Base-by-base conservation (phyloP, 805 yeast species). In the Candida schatavii region DNA sequence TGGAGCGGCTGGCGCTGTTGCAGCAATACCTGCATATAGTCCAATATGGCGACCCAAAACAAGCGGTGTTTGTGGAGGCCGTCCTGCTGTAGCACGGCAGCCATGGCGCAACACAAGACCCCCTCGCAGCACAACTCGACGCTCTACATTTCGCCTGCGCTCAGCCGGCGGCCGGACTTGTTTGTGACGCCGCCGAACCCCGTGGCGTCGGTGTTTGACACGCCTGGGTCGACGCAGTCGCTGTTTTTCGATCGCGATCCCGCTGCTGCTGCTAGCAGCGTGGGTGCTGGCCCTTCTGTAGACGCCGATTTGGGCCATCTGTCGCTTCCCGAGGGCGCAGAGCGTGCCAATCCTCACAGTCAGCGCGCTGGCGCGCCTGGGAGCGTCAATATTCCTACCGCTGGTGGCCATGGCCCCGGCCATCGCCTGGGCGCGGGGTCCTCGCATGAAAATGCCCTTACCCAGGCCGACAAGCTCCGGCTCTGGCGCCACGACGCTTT, bases 401-500 rank as follows among this genome's bases (percentile, higher is more conserved):
- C 19, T 14, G 19, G 10, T 15, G 34, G 34, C 19, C 10, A 6
- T 15, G 13, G 19, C 17, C 6, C 6, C 17, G 13, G 9, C 34
- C 34, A 30, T 10, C 34, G 6, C 39, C 38, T 13, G 42, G 44
- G 15, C 42, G 11, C 27, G 10, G 27, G 10, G 7, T 7, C 10
- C 27, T 7, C 27, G 10, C 11, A 23, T 11, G 27, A 46, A 5
- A 70, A 69, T 39, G 83, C 83, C 4, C 55, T 79, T 31, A 77
- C 96, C 0, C 93, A 86, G 44, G 93, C 90, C 0, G 97, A 91
- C 48, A 81, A 83, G 50, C 72, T 93, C 27, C 66, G 98, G 35
- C 68, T 87, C 22, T 93, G 98, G 99, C 70, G 98, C 37, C 95
- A 89, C 48, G 96, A 89, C 56, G 95, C 99, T 0, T 62, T 85